Evolutionary conservation across 2,329 filamentous ascomycete genomes (phyloP), one percentile per base, ranked within the genome.

Genomic region (Venturia asperata): DNA sequence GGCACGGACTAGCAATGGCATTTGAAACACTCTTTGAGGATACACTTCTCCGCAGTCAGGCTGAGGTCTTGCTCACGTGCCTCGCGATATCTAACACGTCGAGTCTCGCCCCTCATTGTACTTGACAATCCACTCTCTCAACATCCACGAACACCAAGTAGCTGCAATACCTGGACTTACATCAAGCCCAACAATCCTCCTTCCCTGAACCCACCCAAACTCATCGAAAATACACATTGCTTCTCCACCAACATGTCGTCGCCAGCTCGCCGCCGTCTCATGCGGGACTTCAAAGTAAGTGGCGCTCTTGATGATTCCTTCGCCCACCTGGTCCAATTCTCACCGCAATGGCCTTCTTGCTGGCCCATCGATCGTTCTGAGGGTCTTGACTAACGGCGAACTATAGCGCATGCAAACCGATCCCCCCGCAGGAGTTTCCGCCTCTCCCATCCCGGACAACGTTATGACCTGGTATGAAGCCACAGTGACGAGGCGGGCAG

Each of bases 221-320:
- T 41, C 17, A 39, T 27, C 47, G 19, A 27, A 45, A 24, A 64
- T n/a, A 52, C n/a, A 60, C 39, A 37, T 60, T 34, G 19, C 34
- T 30, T 63, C 27, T 7, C 21, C 45, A 17, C 21, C 64, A 79
- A 70, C 71, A 92, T 91, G 93, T 97, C 93, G 72, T 97, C 94
- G 69, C 90, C 93, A 71, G 94, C 94, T 71, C 89, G 94, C 76
- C 90, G 94, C 76, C 91, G 94, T 75, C 83, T 99, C 77, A 97
- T 99, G 94, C 90, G 94, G 77, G 94, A 97, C 82, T 97, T 97
- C 85, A 97, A 97, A 89, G 92, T 95, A 77, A 13, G 62, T 55
- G 42, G 34, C 34, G 27, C n/a, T 63, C 39, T 42, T 6, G 24
- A 37, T 34, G 37, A 37, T 17, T 37, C 30, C 30, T 21, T 34